A percentile compares a stretch with the other conserved stretches of the same genome.
phyloP scores from a whole-genome alignment of 2,329 filamentous ascomycete species.

The Diaporthe nobilis region DNA sequence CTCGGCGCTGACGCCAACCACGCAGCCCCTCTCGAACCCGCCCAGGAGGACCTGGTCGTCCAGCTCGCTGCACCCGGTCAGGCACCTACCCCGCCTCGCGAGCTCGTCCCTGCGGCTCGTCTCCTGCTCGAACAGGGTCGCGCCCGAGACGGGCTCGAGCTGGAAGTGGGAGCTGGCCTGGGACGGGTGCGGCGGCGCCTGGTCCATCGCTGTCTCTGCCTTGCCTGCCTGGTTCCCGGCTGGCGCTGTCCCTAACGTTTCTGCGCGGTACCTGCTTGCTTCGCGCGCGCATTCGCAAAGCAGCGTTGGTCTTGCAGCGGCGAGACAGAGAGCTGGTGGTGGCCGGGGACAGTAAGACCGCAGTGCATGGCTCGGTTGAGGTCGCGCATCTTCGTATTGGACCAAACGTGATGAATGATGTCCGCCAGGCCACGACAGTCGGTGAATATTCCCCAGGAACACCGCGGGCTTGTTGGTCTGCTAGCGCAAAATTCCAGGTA shows the following conservation, averaged over 20 bases:
- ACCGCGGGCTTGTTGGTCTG: not conserved
- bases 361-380: not conserved
- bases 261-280: not conserved
- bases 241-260: not conserved
- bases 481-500: not conserved
- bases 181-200: constrained; percentile 43
- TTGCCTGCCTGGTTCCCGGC: not conserved
- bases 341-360: not conserved
- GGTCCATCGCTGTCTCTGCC: constrained; percentile 1
- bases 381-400: constrained; percentile 13
- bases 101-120: constrained; percentile 52
- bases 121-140: constrained; percentile 58
- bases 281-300: not conserved
- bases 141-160: constrained; percentile 61
- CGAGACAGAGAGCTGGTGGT: not conserved
- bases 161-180: constrained; percentile 64
- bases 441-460: not conserved
- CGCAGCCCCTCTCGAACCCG: constrained; percentile 64
- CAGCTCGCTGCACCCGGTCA: constrained; percentile 63
- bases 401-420: not conserved
- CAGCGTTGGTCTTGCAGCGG: too few relatives aligned
- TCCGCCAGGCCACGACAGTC: not conserved
- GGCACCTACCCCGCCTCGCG: constrained; percentile 49
- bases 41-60: constrained; percentile 62
- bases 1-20: constrained; percentile 69